Evolutionary conservation across 1,139 yeast genomes (phyloP), one percentile per base, ranked within the genome.

Genomic region (Candida sp.): DNA sequence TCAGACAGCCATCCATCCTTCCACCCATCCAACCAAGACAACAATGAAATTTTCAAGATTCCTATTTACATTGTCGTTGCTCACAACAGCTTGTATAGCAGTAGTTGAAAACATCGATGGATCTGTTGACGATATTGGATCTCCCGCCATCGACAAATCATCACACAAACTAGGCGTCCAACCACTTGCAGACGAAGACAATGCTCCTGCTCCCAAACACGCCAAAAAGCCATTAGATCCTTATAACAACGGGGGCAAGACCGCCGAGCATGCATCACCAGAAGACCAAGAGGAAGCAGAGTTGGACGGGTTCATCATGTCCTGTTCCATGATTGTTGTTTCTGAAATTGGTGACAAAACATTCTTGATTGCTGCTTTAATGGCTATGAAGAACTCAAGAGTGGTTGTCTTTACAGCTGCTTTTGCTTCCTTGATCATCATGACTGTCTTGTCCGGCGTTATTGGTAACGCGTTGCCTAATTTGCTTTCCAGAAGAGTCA

Each of bases 261-360:
- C 8, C 5, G 17, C n/a, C 9, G 53, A 49, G 37, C 30, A 47
- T 17, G n/a, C n/a, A n/a, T 11, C 31, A 9, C 7, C 38, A 32
- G 30, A 32, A n/a, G n/a, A n/a, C 25, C 23, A 42, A 32, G 43
- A 49, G 30, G 55, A 54, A n/a, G 59, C 57, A n/a, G 61, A 55
- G 28, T 40, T 47, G 4, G 63, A 60, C n/a, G 83, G 90, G 7
- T 84, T 88, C 59, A 54, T 85, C 49, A 81, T 88, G 86, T 81
- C 93, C 1, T 69, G 84, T 17, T 84, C 92, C 4, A 94, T 94
- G 99, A 94, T 94, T 64, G 74, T 90, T 41, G 90, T 92, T 30
- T 90, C 97, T 30, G 99, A 94, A 69, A 86, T 96, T 54, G 99
- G 99, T 51, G 99, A 94, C 70, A 96, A 94, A 73, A 94, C 99